Evolutionary conservation across 257 asterid genomes (phyloP), one percentile per base, ranked within the genome.

Genomic region (Thymus mandschuricus): DNA sequence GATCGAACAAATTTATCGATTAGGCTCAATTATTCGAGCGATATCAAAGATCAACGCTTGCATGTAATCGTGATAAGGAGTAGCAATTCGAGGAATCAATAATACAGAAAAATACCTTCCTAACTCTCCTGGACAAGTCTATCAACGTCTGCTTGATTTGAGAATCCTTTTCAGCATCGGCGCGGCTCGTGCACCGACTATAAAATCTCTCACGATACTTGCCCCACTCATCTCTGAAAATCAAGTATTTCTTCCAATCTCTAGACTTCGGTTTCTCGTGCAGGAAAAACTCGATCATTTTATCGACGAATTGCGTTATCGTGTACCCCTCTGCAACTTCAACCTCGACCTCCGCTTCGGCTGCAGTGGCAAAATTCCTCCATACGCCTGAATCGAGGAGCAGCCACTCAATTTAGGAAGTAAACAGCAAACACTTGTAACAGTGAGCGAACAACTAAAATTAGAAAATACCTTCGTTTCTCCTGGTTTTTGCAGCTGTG

Each of bases 141-240:
- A 66, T 65, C 69, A 90, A 75, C 57, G 83, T 92, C 13, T 86
- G 89, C 91, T 90, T 88, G 81, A 80, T 66, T 29, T 70, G 83
- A 48, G 82, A 31, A 83, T 90, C 89, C 29, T 33, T 84, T 80
- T 86, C 92, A 28, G 85, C 77, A 70, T 83, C 84, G 27, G 96
- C 93, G 49, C 87, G 87, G 1, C 72, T 62, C 73, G 65, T 66
- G 64, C 98, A 92, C 68, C 96, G 81, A 57, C 33, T 55, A 56
- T 87, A 87, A 61, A 92, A 92, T 33, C 81, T 82, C 13, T 86
- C 96, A 64, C 92, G 64, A 56, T 92, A 92, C 59, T 76, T 89
- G 58, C 57, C 70, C 98, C 98, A 92, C 48, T 92, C 98, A 7
- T 90, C 94, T 69, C 98, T 86, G 66, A 86, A 87, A 66, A 92